Conservation (phyloP, 305 asterid species). For the Fraxinus angustifolia region DNA sequence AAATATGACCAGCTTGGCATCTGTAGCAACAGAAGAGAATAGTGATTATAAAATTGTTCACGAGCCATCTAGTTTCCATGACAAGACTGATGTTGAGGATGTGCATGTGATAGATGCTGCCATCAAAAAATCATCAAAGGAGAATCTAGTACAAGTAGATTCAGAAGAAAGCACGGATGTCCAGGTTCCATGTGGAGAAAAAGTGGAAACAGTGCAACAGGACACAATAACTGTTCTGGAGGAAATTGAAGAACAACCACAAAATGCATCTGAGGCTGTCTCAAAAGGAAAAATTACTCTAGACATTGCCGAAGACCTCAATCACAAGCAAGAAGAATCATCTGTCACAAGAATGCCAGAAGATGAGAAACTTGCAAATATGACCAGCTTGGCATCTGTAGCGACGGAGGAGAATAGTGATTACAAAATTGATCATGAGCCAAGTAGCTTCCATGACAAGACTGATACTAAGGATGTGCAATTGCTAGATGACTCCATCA, state of each 20-base stretch:
- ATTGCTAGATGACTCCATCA: conserved; percentile 17
- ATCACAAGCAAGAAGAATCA: conserved; percentile 26
- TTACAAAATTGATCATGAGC: conserved; percentile 11
- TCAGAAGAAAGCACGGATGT: not conserved
- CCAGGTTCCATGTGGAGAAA: not conserved
- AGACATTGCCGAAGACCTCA: conserved; percentile 8
- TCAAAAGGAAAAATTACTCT: not conserved
- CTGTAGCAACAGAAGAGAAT: not conserved
- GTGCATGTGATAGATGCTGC: not conserved
- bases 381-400: conserved; percentile 33
- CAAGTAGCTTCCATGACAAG: conserved; percentile 19
- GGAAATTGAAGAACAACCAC: not conserved
- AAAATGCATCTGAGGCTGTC: not conserved
- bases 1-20: not conserved
- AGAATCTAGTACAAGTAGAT: not conserved
- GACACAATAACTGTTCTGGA: not conserved
- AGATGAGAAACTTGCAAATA: conserved; percentile 23
- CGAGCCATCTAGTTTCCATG: not conserved
- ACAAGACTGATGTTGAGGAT: not conserved
- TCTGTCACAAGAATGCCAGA: conserved; percentile 25
- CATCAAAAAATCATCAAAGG: not conserved
- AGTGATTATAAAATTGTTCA: not conserved
- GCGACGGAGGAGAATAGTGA: conserved; percentile 22
- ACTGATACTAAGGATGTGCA: conserved; percentile 20
- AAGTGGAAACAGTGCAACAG: not conserved